These are phyloP conservation scores for Turritis glabra DNA, from an alignment of 345 rosid genomes.

Conservation along the genomic window DNA sequence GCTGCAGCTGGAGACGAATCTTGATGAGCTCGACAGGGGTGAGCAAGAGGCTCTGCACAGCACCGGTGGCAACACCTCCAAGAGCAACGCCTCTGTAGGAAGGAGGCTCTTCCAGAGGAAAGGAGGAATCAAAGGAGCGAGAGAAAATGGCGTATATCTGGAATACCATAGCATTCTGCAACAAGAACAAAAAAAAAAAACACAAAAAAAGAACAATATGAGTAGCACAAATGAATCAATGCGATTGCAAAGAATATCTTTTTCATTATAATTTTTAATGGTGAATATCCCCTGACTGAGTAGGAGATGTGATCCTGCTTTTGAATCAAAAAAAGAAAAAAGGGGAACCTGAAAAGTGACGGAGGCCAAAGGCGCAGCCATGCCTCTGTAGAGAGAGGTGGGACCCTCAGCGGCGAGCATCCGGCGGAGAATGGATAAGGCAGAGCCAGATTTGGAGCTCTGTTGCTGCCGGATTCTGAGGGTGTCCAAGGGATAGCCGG, in stretches of 20 bases:
- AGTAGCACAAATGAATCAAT: neutral
- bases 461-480: slow-evolving; percentile 80
- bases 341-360: slow-evolving; percentile 79
- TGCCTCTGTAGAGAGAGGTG: slow-evolving; percentile 77
- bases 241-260: neutral
- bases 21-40: slow-evolving; percentile 80
- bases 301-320: too few relatives aligned
- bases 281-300: too few relatives aligned
- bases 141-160: slow-evolving; percentile 85
- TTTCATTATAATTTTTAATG: too few relatives aligned
- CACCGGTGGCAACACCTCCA: slow-evolving; percentile 86
- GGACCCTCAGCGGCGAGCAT: slow-evolving; percentile 67
- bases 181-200: neutral
- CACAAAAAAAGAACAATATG: too few relatives aligned
- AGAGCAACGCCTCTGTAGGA: slow-evolving; percentile 80
- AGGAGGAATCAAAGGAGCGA: slow-evolving; percentile 60
- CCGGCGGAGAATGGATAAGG: slow-evolving; percentile 61
- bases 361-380: slow-evolving; percentile 91
- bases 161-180: slow-evolving; percentile 96
- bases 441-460: slow-evolving; percentile 68
- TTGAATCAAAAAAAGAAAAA: neutral
- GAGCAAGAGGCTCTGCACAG: slow-evolving; percentile 73
- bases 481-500: slow-evolving; percentile 93
- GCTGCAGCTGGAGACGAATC: slow-evolving; percentile 81
- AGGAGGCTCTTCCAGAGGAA: slow-evolving; percentile 61